Conservation (phyloP, 2,329 filamentous ascomycete species). For the Exophiala lecanii-corni region DNA sequence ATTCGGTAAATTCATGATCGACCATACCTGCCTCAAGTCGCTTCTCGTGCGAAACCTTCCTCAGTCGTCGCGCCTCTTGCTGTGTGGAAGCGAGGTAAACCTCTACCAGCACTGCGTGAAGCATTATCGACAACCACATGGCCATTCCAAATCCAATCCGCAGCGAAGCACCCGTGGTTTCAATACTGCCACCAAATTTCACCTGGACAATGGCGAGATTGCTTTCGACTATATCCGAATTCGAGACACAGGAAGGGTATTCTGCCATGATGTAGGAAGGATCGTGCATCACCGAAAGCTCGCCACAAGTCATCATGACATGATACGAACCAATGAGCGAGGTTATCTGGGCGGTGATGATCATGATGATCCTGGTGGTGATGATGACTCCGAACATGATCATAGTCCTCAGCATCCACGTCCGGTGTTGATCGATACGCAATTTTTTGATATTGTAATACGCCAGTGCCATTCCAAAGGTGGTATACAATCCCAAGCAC, state of each 20-base stretch:
- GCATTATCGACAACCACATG: slow-evolving; percentile 11
- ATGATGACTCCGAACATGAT: slow-evolving; percentile 32
- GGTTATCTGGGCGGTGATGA: slow-evolving; percentile 40
- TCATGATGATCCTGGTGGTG: slow-evolving; percentile 33
- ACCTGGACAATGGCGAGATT: slow-evolving; percentile 5
- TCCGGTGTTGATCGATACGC: slow-evolving; percentile 58
- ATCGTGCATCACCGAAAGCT: slow-evolving; percentile 3
- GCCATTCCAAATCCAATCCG: slow-evolving; percentile 13
- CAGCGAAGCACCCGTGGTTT: slow-evolving; percentile 8
- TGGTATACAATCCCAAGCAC: slow-evolving; percentile 42
- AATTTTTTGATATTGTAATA: slow-evolving; percentile 54
- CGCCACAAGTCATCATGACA: slow-evolving; percentile 41
- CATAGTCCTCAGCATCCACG: slow-evolving; percentile 57
- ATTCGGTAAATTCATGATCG: slow-evolving; percentile 8
- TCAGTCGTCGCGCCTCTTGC: slow-evolving; percentile 10
- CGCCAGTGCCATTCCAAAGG: slow-evolving; percentile 42
- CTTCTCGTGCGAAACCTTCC: slow-evolving; percentile 10
- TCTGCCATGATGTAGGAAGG: slow-evolving; percentile 1
- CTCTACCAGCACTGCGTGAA: slow-evolving; percentile 14
- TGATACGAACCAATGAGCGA: slow-evolving; percentile 34
- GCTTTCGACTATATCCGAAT: background rate
- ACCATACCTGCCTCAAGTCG: slow-evolving; percentile 12
- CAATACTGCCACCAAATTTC: slow-evolving; percentile 4
- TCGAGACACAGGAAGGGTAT: slow-evolving; percentile 2
- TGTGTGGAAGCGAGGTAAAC: slow-evolving; percentile 18